phyloP scores from a whole-genome alignment of 257 asterid genomes.

The Ophiorrhiza pumila region DNA sequence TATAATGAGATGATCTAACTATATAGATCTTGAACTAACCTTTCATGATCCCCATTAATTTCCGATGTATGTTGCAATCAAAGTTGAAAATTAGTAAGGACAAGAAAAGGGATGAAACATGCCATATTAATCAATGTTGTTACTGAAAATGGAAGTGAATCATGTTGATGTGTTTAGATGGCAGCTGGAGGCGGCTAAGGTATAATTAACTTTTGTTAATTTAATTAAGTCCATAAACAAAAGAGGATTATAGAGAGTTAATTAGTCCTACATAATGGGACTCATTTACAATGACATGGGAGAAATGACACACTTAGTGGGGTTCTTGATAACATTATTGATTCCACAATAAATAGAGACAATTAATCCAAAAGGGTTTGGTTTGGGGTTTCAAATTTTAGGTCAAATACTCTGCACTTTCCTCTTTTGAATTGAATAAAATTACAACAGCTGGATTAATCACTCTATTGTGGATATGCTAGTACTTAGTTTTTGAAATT shows the following conservation, averaged over 20 bases:
- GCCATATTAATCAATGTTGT: background rate
- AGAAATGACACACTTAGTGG: constrained; percentile 4
- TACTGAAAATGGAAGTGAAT: background rate
- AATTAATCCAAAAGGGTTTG: background rate
- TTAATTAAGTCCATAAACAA: background rate
- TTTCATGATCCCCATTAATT: background rate
- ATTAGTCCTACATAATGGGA: background rate
- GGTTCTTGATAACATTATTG: background rate
- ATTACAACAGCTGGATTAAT: background rate
- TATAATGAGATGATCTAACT: no score
- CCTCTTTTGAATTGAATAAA: background rate
- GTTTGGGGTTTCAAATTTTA: constrained; percentile 1
- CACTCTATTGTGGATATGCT: background rate
- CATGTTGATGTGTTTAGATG: background rate
- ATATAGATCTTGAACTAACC: background rate
- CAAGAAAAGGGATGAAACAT: background rate
- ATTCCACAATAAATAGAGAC: no score
- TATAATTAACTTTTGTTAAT: no score
- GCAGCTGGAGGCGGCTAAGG: no score
- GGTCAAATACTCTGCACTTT: constrained; percentile 12
- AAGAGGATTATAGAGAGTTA: background rate
- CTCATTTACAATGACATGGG: background rate
- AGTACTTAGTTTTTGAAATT: no score
- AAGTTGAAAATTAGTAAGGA: background rate
- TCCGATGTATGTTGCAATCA: background rate